Evolutionary conservation across 345 rosid genomes (phyloP).

Genomic region (Nephelium lappaceum): DNA sequence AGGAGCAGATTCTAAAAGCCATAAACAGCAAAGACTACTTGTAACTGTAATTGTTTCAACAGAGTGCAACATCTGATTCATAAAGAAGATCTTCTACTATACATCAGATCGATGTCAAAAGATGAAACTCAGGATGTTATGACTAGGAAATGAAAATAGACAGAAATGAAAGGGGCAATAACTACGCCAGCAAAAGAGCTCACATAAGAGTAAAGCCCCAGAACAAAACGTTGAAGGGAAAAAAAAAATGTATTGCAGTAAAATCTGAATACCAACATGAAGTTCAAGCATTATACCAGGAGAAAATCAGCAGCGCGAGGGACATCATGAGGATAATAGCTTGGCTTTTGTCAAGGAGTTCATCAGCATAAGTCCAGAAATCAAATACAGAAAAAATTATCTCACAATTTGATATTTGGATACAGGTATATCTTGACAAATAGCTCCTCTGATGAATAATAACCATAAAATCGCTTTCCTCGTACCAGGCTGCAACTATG

Average conservation of each 20-base stretch:
- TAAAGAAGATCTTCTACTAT: not conserved
- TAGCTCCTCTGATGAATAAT: conserved; percentile 77
- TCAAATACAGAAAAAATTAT: conserved; percentile 14
- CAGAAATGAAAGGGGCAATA: not conserved
- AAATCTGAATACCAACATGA: not conserved
- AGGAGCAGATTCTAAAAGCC: not conserved
- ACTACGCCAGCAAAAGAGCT: not conserved
- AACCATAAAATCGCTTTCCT: conserved; percentile 88
- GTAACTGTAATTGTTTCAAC: not conserved
- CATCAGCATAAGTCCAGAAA: conserved; percentile 14
- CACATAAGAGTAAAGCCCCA: not conserved
- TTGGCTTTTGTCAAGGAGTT: conserved; percentile 53
- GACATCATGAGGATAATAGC: conserved; percentile 80
- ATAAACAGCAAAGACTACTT: not conserved
- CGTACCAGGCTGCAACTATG: conserved; percentile 84
- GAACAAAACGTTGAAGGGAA: not conserved
- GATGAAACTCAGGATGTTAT: not conserved
- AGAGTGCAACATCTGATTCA: not conserved
- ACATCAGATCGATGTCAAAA: not conserved
- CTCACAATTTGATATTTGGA: conserved; percentile 44
- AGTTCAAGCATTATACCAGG: conserved; percentile 47
- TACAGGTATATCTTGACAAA: conserved; percentile 91
- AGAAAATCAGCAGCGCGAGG: conserved; percentile 71
- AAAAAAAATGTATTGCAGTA: not conserved
- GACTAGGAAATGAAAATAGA: not conserved